phyloP scores from a whole-genome alignment of 2,329 filamentous ascomycete genomes.

The Scedosporium dehoogii region DNA sequence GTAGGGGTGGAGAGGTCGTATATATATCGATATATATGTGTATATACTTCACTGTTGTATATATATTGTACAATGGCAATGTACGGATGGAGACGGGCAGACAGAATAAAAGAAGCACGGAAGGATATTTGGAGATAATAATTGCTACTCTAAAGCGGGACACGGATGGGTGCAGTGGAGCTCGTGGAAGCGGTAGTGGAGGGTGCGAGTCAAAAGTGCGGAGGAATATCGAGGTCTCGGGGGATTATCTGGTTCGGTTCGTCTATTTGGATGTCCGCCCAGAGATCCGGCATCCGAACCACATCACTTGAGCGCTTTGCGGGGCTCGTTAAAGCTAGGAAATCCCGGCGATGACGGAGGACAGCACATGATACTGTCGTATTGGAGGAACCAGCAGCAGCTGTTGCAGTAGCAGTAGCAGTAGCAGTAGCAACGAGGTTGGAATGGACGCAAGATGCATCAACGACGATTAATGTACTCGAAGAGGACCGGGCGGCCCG shows the following conservation, averaged over 20 bases:
- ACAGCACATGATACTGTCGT: background rate
- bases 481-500: no score
- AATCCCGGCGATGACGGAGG: background rate
- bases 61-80: background rate
- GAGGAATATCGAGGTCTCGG: no score
- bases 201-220: background rate
- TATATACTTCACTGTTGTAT: background rate
- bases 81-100: background rate
- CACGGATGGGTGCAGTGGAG: background rate
- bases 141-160: background rate
- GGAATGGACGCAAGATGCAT: background rate
- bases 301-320: background rate
- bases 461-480: no score
- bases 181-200: background rate
- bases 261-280: background rate
- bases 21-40: background rate
- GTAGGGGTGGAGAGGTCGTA: background rate
- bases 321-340: background rate
- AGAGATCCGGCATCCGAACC: background rate
- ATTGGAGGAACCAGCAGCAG: no score
- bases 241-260: background rate
- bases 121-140: background rate
- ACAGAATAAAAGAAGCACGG: background rate
- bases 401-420: background rate
- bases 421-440: background rate